Conservation (phyloP, 2,329 filamentous ascomycete genomes). For the Monilinia fructigena region DNA sequence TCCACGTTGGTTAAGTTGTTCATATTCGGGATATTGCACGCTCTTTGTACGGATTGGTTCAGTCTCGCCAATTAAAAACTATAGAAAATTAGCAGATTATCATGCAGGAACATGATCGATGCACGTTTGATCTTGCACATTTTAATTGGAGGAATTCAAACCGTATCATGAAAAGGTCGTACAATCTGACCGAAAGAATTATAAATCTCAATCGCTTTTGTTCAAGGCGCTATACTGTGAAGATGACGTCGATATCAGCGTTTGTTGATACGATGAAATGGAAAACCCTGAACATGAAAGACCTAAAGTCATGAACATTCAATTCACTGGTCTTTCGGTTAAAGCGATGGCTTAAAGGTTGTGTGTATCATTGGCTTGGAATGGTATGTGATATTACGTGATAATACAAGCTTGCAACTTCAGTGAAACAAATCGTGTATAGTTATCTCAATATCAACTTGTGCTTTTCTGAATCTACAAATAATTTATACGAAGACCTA, state of each 20-base stretch:
- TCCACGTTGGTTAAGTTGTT: conserved; percentile 11
- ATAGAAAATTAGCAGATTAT: conserved; percentile 8
- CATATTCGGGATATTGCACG: conserved; percentile 11
- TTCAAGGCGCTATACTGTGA: not conserved
- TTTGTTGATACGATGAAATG: not conserved
- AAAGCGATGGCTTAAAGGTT: not conserved
- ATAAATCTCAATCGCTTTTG: not conserved
- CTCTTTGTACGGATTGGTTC: conserved; percentile 18
- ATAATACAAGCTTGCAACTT: not conserved
- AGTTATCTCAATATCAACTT: not conserved
- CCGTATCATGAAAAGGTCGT: not conserved
- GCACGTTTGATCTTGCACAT: not conserved
- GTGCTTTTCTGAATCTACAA: too few relatives aligned
- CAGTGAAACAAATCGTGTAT: not conserved
- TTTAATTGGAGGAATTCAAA: conserved; percentile 1
- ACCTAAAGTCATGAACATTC: too few relatives aligned
- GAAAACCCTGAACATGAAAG: not conserved
- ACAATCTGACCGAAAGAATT: not conserved
- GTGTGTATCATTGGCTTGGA: not conserved
- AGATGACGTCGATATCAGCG: not conserved
- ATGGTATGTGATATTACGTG: not conserved
- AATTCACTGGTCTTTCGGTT: not conserved
- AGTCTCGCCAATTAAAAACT: not conserved
- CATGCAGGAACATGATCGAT: conserved; percentile 15
- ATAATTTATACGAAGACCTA: not conserved